Conservation (phyloP, 768 basidiomycete species). For the Macrolepiota dolichaula region DNA sequence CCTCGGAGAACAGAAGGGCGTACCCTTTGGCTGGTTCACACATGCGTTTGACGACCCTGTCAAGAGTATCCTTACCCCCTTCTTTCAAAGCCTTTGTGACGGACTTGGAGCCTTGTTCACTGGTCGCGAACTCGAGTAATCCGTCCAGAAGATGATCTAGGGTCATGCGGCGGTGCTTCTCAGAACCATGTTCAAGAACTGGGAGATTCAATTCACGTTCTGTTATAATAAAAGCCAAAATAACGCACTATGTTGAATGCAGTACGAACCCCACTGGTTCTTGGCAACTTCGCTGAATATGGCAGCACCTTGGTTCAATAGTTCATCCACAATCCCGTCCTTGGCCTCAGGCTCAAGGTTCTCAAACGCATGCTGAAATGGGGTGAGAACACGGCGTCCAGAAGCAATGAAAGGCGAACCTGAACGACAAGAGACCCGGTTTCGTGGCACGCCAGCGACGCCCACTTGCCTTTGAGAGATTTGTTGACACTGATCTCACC, state of each 20-base stretch:
- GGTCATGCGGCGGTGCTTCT: constrained; percentile 69
- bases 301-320: constrained; percentile 67
- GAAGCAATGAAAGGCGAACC: constrained; percentile 33
- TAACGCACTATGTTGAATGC: constrained; percentile 76
- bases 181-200: constrained; percentile 86
- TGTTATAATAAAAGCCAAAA: neutral
- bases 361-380: constrained; percentile 72
- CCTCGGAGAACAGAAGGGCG: constrained; percentile 8
- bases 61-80: constrained; percentile 72
- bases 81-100: constrained; percentile 86
- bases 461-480: constrained; percentile 86
- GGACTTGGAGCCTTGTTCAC: constrained; percentile 86
- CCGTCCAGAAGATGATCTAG: constrained; percentile 75
- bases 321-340: constrained; percentile 79
- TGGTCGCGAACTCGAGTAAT: constrained; percentile 76
- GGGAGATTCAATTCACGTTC: neutral
- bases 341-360: constrained; percentile 82
- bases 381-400: neutral
- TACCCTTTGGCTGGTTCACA: constrained; percentile 85
- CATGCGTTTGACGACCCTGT: constrained; percentile 75
- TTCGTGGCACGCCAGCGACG: constrained; percentile 84
- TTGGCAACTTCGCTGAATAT: constrained; percentile 77
- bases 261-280: constrained; percentile 89
- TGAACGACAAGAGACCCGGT: constrained; percentile 88
- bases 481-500: constrained; percentile 66